Percentiles rank a stretch among this genome's conserved stretches.
Evolutionary conservation across 768 basidiomycete species (phyloP).

Genomic region (Podaxis sp.): DNA sequence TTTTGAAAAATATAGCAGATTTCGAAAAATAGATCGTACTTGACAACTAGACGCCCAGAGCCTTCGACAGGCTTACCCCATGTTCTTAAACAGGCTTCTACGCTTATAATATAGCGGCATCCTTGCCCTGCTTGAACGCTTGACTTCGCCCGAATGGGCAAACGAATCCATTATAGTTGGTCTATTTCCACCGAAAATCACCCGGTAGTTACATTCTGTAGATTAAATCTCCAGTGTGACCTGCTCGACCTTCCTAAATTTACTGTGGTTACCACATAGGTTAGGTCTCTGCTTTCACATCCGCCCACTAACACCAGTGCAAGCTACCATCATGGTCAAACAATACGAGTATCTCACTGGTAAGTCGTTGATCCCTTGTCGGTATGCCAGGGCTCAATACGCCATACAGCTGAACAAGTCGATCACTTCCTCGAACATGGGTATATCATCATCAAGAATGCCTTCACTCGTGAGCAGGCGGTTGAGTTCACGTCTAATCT

Average conservation of each 20-base stretch:
- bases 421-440: slow-evolving; percentile 53
- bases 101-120: background rate
- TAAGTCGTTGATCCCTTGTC: slow-evolving; percentile 16
- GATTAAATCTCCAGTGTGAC: background rate
- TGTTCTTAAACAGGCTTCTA: background rate
- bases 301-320: background rate
- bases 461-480: slow-evolving; percentile 49
- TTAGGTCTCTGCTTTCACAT: background rate
- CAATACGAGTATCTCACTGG: slow-evolving; percentile 35
- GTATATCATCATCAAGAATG: slow-evolving; percentile 46
- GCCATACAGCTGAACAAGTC: slow-evolving; percentile 38
- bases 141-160: no score
- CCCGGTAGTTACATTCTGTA: background rate
- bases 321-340: slow-evolving; percentile 20
- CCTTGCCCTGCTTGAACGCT: no score
- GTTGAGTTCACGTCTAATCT: slow-evolving; percentile 44
- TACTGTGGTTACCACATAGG: slow-evolving; percentile 4
- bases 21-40: slow-evolving; percentile 22
- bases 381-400: background rate
- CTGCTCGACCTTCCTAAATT: background rate
- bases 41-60: background rate
- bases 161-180: background rate
- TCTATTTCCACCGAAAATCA: slow-evolving; percentile 1
- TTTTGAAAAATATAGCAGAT: slow-evolving; percentile 33
- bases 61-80: background rate